A percentile compares a stretch with the other conserved stretches of the same genome.
Evolutionary conservation across 2,329 filamentous ascomycete genomes (phyloP).

Genomic region (Arthrinium puccinioides): DNA sequence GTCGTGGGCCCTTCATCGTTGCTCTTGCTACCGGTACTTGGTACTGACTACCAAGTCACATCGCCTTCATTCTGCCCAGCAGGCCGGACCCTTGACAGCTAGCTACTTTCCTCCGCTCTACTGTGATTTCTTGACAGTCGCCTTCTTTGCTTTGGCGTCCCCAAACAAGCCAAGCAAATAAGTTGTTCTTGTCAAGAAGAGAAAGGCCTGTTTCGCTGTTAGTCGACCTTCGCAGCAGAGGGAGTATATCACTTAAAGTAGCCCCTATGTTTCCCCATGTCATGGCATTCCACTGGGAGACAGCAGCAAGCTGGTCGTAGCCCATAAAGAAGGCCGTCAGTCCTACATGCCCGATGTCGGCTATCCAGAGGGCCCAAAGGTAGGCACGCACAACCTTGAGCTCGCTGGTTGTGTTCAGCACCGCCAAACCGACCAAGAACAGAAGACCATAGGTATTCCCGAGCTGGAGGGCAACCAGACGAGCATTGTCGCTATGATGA

Average conservation of each 20-base stretch:
- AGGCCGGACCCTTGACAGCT: no score
- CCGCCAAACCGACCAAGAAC: slow-evolving; percentile 54
- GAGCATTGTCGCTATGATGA: slow-evolving; percentile 34
- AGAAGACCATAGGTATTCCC: slow-evolving; percentile 64
- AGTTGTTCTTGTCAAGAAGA: slow-evolving; percentile 47
- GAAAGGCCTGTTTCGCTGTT: slow-evolving; percentile 32
- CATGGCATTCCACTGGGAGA: slow-evolving; percentile 58
- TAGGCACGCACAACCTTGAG: slow-evolving; percentile 60
- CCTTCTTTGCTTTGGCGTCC: no score
- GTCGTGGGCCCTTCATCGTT: no score
- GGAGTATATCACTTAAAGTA: slow-evolving; percentile 39
- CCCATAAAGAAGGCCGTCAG: slow-evolving; percentile 55
- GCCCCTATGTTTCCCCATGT: slow-evolving; percentile 67
- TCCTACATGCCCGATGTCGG: slow-evolving; percentile 61
- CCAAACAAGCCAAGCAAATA: slow-evolving; percentile 58
- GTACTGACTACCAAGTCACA: no score
- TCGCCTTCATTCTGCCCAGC: no score
- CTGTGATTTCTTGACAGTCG: no score
- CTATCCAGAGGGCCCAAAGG: slow-evolving; percentile 55
- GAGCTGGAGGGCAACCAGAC: slow-evolving; percentile 58
- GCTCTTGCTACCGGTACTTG: no score
- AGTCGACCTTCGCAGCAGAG: not conserved
- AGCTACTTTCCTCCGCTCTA: no score
- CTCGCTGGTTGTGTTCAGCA: slow-evolving; percentile 59
- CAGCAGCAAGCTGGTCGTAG: slow-evolving; percentile 41